Evolutionary conservation across 2,329 filamentous ascomycete genomes (phyloP).

Genomic region (Emergomyces orientalis): DNA sequence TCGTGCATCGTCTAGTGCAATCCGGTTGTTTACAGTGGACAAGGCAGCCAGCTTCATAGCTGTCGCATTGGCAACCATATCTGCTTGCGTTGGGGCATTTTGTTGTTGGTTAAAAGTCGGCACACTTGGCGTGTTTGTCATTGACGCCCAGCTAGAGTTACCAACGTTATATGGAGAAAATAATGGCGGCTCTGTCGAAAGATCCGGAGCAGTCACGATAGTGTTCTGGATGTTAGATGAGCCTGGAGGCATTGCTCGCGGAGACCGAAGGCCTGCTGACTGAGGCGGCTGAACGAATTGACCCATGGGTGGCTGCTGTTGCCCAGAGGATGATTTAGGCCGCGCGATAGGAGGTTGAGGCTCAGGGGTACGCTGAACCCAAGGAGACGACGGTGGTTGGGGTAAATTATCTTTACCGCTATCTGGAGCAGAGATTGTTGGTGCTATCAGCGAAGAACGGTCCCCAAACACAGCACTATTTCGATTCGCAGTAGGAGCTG

Average conservation of each 20-base stretch:
- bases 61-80: constrained; percentile 97
- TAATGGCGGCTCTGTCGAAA: constrained; percentile 62
- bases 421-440: constrained; percentile 64
- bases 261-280: constrained; percentile 69
- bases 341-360: constrained; percentile 47
- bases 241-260: constrained; percentile 55
- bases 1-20: constrained; percentile 90
- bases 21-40: constrained; percentile 96
- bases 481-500: constrained; percentile 79
- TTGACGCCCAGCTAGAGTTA: constrained; percentile 94
- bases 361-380: constrained; percentile 53
- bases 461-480: constrained; percentile 78
- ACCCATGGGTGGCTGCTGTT: constrained; percentile 73
- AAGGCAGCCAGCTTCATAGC: constrained; percentile 97
- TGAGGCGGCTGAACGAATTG: constrained; percentile 82
- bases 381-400: constrained; percentile 67
- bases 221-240: constrained; percentile 72
- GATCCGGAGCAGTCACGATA: constrained; percentile 64
- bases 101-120: constrained; percentile 58
- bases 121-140: constrained; percentile 96
- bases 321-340: constrained; percentile 70
- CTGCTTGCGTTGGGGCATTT: constrained; percentile 60
- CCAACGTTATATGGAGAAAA: constrained; percentile 70
- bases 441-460: constrained; percentile 62
- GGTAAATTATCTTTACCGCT: constrained; percentile 49